Evolutionary conservation across 2,329 filamentous ascomycete genomes (phyloP).

Genomic region (Epichloe hybrida): DNA sequence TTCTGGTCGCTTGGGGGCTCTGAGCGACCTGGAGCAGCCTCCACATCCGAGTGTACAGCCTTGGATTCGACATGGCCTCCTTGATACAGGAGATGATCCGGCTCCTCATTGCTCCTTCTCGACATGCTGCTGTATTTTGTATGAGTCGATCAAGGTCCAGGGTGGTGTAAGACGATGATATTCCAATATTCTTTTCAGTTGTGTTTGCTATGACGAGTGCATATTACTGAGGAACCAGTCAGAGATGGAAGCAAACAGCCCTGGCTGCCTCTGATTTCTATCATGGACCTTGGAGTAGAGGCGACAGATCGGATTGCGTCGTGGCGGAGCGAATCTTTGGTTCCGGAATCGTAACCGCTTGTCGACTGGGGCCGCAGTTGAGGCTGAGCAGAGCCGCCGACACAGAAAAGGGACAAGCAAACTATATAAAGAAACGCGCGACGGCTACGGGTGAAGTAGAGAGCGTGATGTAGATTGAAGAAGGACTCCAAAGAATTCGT

Average conservation of each 20-base stretch:
- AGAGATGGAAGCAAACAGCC: not conserved
- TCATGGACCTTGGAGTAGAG: not conserved
- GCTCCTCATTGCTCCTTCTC: constrained; percentile 19
- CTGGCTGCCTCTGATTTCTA: not conserved
- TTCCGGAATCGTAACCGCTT: not conserved
- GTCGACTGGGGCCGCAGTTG: not conserved
- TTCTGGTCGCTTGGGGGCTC: constrained; percentile 20
- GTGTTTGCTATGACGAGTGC: constrained; percentile 1
- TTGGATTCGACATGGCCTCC: constrained; percentile 19
- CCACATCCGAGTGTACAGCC: constrained; percentile 17
- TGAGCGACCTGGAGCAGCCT: constrained; percentile 16
- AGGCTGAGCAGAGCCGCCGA: not conserved
- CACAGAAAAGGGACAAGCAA: not conserved
- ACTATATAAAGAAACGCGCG: not conserved
- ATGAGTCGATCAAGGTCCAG: not conserved
- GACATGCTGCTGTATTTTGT: constrained; percentile 15
- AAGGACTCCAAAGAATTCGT: not conserved
- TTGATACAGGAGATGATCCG: constrained; percentile 17
- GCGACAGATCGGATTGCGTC: not conserved
- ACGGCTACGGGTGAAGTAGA: constrained; percentile 2
- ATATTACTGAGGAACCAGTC: not conserved
- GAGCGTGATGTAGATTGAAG: not conserved
- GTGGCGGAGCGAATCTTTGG: constrained; percentile 1
- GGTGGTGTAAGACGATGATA: not conserved
- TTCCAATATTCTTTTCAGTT: not conserved